Percentiles rank a stretch among this genome's conserved stretches.
Conservation (phyloP, 1,284 basidiomycete species). For the Tilletia walkeri region DNA sequence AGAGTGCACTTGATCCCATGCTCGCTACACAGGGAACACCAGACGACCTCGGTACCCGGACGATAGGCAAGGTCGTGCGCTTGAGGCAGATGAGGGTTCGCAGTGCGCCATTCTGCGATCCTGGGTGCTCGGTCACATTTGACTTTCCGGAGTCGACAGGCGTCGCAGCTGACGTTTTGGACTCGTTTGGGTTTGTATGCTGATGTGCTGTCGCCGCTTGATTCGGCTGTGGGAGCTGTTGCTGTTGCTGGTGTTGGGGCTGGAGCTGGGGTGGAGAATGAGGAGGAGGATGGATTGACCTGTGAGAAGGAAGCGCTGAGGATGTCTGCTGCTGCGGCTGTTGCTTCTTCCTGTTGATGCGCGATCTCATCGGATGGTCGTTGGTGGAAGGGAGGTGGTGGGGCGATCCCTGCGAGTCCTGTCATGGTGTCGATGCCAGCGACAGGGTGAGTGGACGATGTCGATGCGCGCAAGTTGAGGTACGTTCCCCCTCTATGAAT, state of each 20-base stretch:
- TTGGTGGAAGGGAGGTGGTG: no score
- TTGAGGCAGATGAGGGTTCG: slow-evolving; percentile 7
- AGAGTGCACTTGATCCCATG: background rate
- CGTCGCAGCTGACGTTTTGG: slow-evolving; percentile 15
- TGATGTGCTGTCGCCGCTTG: background rate
- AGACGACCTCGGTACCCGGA: slow-evolving; percentile 1
- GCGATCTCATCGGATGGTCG: no score
- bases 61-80: slow-evolving; percentile 1
- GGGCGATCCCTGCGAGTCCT: no score
- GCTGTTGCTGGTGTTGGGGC: no score
- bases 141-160: slow-evolving; percentile 6
- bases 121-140: slow-evolving; percentile 7
- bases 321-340: background rate
- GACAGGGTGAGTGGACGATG: no score
- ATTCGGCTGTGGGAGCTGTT: no score
- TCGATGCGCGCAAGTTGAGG: no score
- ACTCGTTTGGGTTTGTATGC: slow-evolving; percentile 7
- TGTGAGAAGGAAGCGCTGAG: no score
- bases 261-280: no score
- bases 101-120: background rate
- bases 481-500: no score
- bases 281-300: no score
- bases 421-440: no score
- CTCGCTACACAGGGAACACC: background rate
- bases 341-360: background rate